Evolutionary conservation across 305 asterid species (phyloP), one percentile per base, ranked within the genome.

Genomic region (Solanum hybrid): DNA sequence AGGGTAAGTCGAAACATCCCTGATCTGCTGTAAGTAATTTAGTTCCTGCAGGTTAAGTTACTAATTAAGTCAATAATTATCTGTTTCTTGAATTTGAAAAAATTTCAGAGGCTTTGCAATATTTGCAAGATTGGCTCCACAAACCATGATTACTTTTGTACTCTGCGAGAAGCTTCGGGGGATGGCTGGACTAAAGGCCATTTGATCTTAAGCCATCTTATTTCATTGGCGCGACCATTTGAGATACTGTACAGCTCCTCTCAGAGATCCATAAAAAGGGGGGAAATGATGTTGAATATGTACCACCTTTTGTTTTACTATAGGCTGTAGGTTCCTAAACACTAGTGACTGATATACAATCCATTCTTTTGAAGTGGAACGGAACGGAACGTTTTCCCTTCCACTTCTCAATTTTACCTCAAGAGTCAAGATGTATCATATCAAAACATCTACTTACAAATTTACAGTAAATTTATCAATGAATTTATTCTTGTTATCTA

Each of bases 51-150:
- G 67, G 51, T 29, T 80, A 77, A 61, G 78, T 81, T 86, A 61
- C 87, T 82, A 42, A 75, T 88, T 78, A 20, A 61, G 74, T 78
- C 85, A 40, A 42, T 14, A 13, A 0, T 79, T 77, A 69, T 85
- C 51, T 78, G 88, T 14, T 57, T n/a, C 28, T 88, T 28, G 40
- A 74, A 26, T 8, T 73, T 89, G 78, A 73, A 89, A 89, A 80
- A 87, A 14, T 81, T 64, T 90, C 95, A 97, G 99, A 91, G 98
- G 98, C 91, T 89, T 97, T 67, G 93, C 99, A 8, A 94, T 96
- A 89, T 96, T 97, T 71, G 97, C 98, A 75, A 95, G 99, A 95
- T 92, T 97, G 94, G 98, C 96, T 46, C 98, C 98, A 37, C 99
- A 97, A 93, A 97, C 99, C 18, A 95, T 96, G 79, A 95, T 97